Evolutionary conservation across 306 rosid species (phyloP).

Genomic region (Casuarina equisetifolia): DNA sequence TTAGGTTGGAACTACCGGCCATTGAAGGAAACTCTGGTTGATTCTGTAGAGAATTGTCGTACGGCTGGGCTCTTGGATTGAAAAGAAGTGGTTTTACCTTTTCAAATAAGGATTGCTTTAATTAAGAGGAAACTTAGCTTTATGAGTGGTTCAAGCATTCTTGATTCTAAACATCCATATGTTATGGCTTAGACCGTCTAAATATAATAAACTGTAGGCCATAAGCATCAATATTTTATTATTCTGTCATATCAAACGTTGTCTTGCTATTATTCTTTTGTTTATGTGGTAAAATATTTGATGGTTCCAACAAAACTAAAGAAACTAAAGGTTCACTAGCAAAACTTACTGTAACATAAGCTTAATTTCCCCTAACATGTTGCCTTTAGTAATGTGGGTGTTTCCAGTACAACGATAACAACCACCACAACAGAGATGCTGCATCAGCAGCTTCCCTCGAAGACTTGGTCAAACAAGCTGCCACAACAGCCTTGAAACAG

Average conservation of each 20-base stretch:
- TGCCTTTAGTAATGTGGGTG: too few species aligned
- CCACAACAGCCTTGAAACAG: too few species aligned
- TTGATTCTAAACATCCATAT: not conserved
- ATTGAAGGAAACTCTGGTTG: slow-evolving; percentile 51
- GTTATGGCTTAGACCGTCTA: not conserved
- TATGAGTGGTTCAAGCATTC: not conserved
- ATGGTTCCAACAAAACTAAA: too few species aligned
- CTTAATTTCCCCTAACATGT: too few species aligned
- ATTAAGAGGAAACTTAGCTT: not conserved
- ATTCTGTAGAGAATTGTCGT: slow-evolving; percentile 52
- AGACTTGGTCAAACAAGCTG: too few species aligned
- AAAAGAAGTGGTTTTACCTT: not conserved
- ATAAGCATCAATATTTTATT: not conserved
- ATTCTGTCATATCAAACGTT: not conserved
- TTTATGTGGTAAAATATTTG: not conserved
- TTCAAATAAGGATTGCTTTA: not conserved
- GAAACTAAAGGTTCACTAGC: too few species aligned
- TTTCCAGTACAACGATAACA: too few species aligned
- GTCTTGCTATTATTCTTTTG: not conserved
- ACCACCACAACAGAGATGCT: too few species aligned
- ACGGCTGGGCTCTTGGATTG: slow-evolving; percentile 37
- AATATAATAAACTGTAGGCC: too few species aligned
- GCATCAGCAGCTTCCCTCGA: too few species aligned
- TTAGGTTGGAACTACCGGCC: too few species aligned
- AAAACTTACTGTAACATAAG: too few species aligned